phyloP scores from a whole-genome alignment of 345 rosid species.

The Eucalyptus coolabah region DNA sequence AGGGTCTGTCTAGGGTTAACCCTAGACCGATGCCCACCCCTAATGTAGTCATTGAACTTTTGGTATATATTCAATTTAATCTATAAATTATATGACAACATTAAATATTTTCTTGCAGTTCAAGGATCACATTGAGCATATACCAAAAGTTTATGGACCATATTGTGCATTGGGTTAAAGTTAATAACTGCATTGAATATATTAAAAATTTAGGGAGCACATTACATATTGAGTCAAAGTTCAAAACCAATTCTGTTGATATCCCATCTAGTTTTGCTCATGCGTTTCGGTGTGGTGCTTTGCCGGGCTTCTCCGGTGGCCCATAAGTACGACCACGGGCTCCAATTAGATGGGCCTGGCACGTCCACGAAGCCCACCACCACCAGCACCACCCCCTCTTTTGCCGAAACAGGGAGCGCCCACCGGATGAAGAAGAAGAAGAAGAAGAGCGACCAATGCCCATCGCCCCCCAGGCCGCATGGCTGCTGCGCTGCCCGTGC shows the following conservation, averaged over 20 bases:
- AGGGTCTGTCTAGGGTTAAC: too few species aligned
- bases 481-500: background rate
- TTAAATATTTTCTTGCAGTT: background rate
- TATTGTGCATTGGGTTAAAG: background rate
- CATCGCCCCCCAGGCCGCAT: background rate
- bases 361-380: background rate
- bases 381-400: background rate
- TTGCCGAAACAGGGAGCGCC: background rate
- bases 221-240: rapidly evolving
- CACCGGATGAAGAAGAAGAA: background rate
- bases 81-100: background rate
- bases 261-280: background rate
- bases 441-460: background rate
- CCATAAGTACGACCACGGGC: background rate
- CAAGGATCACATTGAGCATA: background rate
- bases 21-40: rapidly evolving
- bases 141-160: background rate
- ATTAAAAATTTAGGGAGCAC: too few species aligned
- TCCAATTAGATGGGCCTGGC: background rate
- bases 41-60: too few species aligned
- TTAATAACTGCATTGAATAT: rapidly evolving
- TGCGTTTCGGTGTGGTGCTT: background rate
- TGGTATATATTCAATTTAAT: background rate
- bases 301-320: background rate
- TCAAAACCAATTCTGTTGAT: background rate